Evolutionary conservation across 73 alveolate species (phyloP).

Genomic region (Paramecium sexaurelia): DNA sequence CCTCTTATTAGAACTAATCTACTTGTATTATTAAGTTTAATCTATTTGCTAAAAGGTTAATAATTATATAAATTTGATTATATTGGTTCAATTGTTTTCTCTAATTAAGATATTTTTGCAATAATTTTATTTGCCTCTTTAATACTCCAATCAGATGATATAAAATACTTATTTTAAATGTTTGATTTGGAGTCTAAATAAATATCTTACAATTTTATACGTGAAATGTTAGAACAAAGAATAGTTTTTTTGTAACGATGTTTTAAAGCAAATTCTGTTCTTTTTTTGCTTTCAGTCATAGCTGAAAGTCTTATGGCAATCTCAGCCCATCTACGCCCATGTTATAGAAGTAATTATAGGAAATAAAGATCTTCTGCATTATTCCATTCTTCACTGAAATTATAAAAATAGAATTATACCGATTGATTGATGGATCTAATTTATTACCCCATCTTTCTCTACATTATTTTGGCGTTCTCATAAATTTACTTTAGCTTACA

Average conservation of each 20-base stretch:
- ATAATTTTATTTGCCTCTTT: not conserved
- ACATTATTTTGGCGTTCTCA: slow-evolving; percentile 78
- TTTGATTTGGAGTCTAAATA: not conserved
- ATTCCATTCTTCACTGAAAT: slow-evolving; percentile 81
- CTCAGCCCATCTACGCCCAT: slow-evolving; percentile 89
- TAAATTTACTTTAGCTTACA: not conserved
- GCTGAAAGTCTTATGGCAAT: not conserved
- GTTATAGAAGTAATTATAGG: slow-evolving; percentile 77
- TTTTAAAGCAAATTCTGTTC: slow-evolving; percentile 57
- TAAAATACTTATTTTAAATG: not conserved
- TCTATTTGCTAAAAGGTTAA: not conserved
- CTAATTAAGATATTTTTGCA: not conserved
- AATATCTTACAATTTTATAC: not conserved
- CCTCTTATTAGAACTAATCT: not conserved
- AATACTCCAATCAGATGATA: slow-evolving; percentile 3
- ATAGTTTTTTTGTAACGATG: slow-evolving; percentile 24
- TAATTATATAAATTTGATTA: not conserved
- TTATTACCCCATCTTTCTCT: slow-evolving; percentile 93
- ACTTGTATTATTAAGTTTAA: not conserved
- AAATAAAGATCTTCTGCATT: slow-evolving; percentile 84
- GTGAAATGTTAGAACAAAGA: not conserved
- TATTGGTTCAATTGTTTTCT: not conserved
- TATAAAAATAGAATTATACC: not conserved
- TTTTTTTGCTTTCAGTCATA: not conserved
- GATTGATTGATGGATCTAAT: slow-evolving; percentile 82